A percentile compares a stretch with the other conserved stretches of the same genome.
Evolutionary conservation across 1,139 yeast genomes (phyloP).

Genomic region (Blastobotrys apis): DNA sequence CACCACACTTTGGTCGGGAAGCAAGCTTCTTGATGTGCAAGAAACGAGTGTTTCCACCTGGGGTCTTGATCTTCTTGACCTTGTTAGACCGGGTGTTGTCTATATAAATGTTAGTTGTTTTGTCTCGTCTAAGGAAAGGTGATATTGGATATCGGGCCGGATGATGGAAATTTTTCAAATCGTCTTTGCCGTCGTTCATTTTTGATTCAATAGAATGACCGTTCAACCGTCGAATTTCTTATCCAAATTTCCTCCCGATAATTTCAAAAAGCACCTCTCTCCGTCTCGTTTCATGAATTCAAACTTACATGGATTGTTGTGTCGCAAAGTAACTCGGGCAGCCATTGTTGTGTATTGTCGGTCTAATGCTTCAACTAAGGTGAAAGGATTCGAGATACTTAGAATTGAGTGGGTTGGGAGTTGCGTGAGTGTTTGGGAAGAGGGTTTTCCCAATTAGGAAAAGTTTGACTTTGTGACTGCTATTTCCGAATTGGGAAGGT

Average conservation of each 20-base stretch:
- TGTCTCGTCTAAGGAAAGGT: background rate
- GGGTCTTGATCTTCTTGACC: conserved; percentile 99
- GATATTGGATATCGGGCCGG: background rate
- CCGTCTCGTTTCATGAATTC: conserved; percentile 11
- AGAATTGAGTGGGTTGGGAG: conserved; percentile 1
- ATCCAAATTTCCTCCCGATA: too few relatives aligned
- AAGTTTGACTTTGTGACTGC: background rate
- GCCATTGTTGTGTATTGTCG: conserved; percentile 61
- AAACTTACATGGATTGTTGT: conserved; percentile 73
- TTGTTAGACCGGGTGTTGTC: conserved; percentile 98
- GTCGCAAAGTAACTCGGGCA: conserved; percentile 78
- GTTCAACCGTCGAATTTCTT: too few relatives aligned
- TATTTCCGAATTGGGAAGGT: too few relatives aligned
- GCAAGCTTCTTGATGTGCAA: conserved; percentile 96
- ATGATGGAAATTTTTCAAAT: too few relatives aligned
- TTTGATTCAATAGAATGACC: too few relatives aligned
- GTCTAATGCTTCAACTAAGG: too few relatives aligned
- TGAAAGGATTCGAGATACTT: background rate
- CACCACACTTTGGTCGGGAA: conserved; percentile 98
- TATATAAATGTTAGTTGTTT: conserved; percentile 14
- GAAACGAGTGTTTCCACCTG: conserved; percentile 98
- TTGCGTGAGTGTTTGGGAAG: background rate
- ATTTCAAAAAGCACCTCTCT: too few relatives aligned
- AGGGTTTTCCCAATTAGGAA: background rate
- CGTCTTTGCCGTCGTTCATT: background rate